phyloP scores from a whole-genome alignment of 73 alveolate species.

The Paramecium primaurelia region DNA sequence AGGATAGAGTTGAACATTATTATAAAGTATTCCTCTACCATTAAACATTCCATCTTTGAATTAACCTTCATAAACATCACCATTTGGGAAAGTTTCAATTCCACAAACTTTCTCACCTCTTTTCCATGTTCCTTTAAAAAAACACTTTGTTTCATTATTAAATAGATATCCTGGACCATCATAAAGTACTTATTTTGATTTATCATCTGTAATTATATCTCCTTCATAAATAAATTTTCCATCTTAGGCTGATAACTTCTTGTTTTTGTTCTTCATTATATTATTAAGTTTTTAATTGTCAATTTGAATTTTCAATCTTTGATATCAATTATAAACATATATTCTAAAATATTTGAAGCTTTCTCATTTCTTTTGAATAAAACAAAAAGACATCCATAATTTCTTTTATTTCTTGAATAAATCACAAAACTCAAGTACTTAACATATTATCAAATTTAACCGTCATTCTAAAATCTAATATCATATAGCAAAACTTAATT shows the following conservation, averaged over 20 bases:
- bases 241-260: neutral
- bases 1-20: neutral
- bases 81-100: slow-evolving; percentile 52
- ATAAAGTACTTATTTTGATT: neutral
- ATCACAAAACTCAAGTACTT: neutral
- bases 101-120: slow-evolving; percentile 41
- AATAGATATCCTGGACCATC: slow-evolving; percentile 50
- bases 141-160: slow-evolving; percentile 42
- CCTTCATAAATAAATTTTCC: neutral
- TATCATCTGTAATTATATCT: neutral
- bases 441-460: neutral
- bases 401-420: neutral
- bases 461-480: neutral
- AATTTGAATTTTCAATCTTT: neutral
- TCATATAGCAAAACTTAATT: neutral
- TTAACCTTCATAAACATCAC: slow-evolving; percentile 58
- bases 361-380: neutral
- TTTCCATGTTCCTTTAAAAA: slow-evolving; percentile 43
- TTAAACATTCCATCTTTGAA: slow-evolving; percentile 35
- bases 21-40: slow-evolving; percentile 46
- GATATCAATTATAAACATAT: neutral
- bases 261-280: neutral
- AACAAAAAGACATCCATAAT: slow-evolving; percentile 11
- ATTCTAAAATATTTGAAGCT: neutral
- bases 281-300: neutral